Conservation (phyloP, 2,329 filamentous ascomycete genomes). For the Verruconis gallopava region DNA sequence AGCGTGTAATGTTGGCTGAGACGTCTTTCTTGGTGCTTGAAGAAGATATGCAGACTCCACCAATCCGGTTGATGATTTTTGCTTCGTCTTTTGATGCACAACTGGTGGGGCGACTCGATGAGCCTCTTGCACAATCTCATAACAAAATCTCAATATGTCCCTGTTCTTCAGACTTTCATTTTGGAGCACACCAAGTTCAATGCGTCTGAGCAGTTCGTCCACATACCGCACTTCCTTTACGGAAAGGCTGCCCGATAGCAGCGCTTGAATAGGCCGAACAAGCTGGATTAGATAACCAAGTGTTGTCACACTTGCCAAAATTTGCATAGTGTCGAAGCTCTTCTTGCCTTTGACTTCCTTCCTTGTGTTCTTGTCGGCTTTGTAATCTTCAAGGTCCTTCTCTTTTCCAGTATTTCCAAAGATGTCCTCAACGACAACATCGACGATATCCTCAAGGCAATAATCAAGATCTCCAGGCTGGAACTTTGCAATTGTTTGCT, state of each 20-base stretch:
- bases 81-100: not conserved
- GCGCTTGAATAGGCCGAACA: conserved; percentile 60
- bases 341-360: conserved; percentile 98
- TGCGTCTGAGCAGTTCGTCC: conserved; percentile 72
- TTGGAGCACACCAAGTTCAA: conserved; percentile 68
- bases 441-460: conserved; percentile 64
- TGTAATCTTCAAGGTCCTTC: conserved; percentile 93
- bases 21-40: conserved; percentile 46
- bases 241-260: conserved; percentile 75
- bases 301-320: conserved; percentile 73
- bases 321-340: conserved; percentile 93
- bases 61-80: not conserved
- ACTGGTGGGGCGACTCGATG: conserved; percentile 48
- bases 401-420: conserved; percentile 88
- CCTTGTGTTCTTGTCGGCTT: conserved; percentile 56
- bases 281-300: conserved; percentile 61
- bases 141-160: conserved; percentile 86
- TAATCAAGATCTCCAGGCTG: conserved; percentile 79
- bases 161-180: conserved; percentile 68
- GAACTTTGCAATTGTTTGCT: conserved; percentile 50
- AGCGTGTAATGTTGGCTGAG: conserved; percentile 62
- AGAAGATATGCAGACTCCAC: not conserved
- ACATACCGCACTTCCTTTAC: conserved; percentile 76
- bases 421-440: conserved; percentile 91
- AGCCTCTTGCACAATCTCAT: conserved; percentile 80